A percentile compares a stretch with the other conserved stretches of the same genome.
Conservation (phyloP, 345 rosid genomes). For the Boechera retrofracta region DNA sequence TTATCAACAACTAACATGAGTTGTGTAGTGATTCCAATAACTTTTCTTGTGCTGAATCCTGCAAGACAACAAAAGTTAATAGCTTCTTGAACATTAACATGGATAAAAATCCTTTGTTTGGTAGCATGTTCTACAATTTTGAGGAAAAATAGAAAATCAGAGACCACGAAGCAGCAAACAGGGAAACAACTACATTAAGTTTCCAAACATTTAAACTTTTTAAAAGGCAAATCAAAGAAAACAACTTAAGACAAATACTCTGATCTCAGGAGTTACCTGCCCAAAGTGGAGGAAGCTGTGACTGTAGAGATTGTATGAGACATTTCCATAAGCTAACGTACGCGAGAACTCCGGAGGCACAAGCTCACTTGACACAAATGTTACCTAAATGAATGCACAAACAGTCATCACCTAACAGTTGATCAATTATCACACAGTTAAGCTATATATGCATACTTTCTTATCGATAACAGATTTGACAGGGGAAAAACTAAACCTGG, state of each 20-base stretch:
- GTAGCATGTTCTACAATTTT: conserved; percentile 6
- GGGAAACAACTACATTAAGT: not conserved
- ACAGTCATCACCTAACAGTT: not conserved
- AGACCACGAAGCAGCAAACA: conserved; percentile 12
- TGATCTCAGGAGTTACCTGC: conserved; percentile 56
- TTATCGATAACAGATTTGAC: conserved; percentile 4
- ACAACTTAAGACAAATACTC: not conserved
- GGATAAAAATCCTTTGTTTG: not conserved
- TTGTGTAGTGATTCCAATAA: conserved; percentile 60
- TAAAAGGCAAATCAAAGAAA: not conserved
- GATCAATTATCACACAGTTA: not conserved
- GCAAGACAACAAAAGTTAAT: conserved; percentile 44
- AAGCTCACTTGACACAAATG: conserved; percentile 58
- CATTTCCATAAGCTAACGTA: conserved; percentile 59
- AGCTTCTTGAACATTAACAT: conserved; percentile 17
- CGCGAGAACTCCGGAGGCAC: conserved; percentile 68
- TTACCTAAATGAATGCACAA: conserved; percentile 27
- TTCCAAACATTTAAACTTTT: conserved; percentile 2
- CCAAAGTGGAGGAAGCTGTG: conserved; percentile 93
- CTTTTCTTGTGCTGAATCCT: conserved; percentile 80
- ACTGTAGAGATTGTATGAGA: conserved; percentile 76
- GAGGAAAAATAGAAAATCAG: not conserved
- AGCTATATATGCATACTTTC: not conserved
- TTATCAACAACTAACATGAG: conserved; percentile 47
- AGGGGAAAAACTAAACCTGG: conserved; percentile 58